phyloP scores from a whole-genome alignment of 1,139 yeast species.

The Spencermartinsiella ligniputridi region DNA sequence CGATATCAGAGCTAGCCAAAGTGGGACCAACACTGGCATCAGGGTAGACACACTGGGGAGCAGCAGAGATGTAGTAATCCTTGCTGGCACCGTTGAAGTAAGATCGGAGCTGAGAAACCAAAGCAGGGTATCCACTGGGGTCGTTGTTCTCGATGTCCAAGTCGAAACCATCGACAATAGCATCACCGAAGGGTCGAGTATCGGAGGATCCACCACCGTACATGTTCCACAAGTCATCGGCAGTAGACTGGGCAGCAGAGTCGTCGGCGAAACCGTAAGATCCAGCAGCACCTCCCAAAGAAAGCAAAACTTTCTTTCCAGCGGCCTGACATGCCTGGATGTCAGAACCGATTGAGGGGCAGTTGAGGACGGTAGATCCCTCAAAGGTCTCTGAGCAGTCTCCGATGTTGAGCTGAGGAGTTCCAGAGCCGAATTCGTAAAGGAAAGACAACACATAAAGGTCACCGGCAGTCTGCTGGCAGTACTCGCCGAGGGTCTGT shows the following conservation, averaged over 20 bases:
- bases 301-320: constrained; percentile 69
- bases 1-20: constrained; percentile 57
- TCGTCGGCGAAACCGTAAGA: constrained; percentile 55
- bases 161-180: constrained; percentile 66
- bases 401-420: constrained; percentile 57
- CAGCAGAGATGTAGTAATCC: constrained; percentile 76
- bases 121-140: constrained; percentile 48
- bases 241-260: constrained; percentile 60
- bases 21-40: constrained; percentile 76
- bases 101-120: constrained; percentile 50
- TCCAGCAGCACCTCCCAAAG: constrained; percentile 83
- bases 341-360: constrained; percentile 57
- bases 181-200: constrained; percentile 70
- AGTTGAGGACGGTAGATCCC: constrained; percentile 53
- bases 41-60: constrained; percentile 93
- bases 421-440: constrained; percentile 49
- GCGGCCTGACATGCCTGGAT: constrained; percentile 65
- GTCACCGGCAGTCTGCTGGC: constrained; percentile 65
- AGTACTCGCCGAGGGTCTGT: constrained; percentile 58
- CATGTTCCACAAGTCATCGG: constrained; percentile 72
- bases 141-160: constrained; percentile 58
- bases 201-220: constrained; percentile 69
- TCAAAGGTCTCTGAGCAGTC: constrained; percentile 45
- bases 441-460: constrained; percentile 71
- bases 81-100: constrained; percentile 44